phyloP scores from a whole-genome alignment of 352 stramenopile genomes.

The Phytophthora rubi region DNA sequence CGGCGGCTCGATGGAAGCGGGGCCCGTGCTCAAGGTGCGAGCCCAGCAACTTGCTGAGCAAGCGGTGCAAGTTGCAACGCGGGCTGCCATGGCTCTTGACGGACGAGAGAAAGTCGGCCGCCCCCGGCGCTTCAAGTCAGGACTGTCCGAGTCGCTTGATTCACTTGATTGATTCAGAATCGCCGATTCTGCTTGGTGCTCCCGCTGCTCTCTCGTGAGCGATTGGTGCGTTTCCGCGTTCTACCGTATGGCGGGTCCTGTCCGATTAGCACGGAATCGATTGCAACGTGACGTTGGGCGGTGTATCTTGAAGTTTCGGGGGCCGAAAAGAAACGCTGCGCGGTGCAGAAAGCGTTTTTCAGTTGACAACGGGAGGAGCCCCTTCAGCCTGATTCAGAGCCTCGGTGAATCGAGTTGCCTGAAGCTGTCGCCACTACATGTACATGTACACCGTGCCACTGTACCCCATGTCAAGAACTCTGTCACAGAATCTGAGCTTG shows the following conservation, averaged over 20 bases:
- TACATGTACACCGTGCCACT: neutral
- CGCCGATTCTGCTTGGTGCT: slow-evolving; percentile 9
- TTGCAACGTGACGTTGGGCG: slow-evolving; percentile 1
- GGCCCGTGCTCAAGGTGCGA: neutral
- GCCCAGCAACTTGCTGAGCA: neutral
- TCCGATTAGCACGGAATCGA: neutral
- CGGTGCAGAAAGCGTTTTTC: neutral
- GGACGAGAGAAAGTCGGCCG: neutral
- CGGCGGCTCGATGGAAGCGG: neutral
- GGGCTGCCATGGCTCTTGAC: neutral
- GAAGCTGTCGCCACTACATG: neutral
- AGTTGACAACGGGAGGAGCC: neutral
- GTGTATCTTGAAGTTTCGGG: neutral
- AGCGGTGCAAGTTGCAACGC: slow-evolving; percentile 5
- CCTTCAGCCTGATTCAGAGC: neutral
- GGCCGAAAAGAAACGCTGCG: neutral
- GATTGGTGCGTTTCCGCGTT: neutral
- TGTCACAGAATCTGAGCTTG: too few species aligned
- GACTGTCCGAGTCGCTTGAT: slow-evolving; percentile 10
- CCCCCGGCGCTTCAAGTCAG: neutral
- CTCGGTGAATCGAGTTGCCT: neutral
- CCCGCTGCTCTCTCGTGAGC: neutral
- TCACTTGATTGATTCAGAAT: slow-evolving; percentile 1
- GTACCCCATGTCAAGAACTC: neutral
- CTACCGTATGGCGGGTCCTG: slow-evolving; percentile 4